phyloP scores from a whole-genome alignment of 257 asterid genomes.

The Salvia hispanica region DNA sequence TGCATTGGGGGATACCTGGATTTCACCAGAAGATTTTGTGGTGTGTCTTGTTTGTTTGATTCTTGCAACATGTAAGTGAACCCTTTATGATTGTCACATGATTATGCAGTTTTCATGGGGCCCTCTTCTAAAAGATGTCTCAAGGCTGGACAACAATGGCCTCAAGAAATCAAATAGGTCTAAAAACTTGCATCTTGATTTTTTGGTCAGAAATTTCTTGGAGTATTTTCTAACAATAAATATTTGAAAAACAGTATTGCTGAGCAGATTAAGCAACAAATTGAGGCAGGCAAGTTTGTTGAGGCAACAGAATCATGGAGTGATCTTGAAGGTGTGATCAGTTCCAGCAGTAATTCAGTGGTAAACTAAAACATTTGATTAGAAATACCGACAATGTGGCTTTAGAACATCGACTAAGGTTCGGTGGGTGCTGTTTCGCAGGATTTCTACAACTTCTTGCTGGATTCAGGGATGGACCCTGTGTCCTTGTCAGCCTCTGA shows the following conservation, averaged over 20 bases:
- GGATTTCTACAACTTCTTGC: conserved; percentile 89
- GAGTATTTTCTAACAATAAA: conserved; percentile 4
- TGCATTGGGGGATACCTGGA: conserved; percentile 92
- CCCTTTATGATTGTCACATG: conserved; percentile 26
- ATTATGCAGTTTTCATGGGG: conserved; percentile 87
- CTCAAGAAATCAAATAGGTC: conserved; percentile 72
- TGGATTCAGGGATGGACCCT: conserved; percentile 78
- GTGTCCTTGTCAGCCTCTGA: conserved; percentile 57
- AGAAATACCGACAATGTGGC: too few relatives aligned
- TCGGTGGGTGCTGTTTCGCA: conserved; percentile 18
- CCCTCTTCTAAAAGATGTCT: conserved; percentile 84
- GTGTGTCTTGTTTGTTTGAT: conserved; percentile 37
- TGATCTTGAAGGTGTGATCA: conserved; percentile 54
- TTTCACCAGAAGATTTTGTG: conserved; percentile 95
- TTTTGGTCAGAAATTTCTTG: neutral
- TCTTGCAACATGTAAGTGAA: conserved; percentile 28
- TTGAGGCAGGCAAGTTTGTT: conserved; percentile 50
- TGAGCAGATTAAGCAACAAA: conserved; percentile 49
- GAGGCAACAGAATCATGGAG: conserved; percentile 77
- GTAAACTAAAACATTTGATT: conserved; percentile 27
- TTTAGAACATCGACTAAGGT: neutral
- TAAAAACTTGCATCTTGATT: neutral
- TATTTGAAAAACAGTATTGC: conserved; percentile 54
- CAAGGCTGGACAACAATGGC: conserved; percentile 77
- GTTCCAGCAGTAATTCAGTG: conserved; percentile 59